Percentiles rank a stretch among this genome's conserved stretches.
Evolutionary conservation across 1,284 basidiomycete species (phyloP).

Genomic region (Mycosarcoma maydis): DNA sequence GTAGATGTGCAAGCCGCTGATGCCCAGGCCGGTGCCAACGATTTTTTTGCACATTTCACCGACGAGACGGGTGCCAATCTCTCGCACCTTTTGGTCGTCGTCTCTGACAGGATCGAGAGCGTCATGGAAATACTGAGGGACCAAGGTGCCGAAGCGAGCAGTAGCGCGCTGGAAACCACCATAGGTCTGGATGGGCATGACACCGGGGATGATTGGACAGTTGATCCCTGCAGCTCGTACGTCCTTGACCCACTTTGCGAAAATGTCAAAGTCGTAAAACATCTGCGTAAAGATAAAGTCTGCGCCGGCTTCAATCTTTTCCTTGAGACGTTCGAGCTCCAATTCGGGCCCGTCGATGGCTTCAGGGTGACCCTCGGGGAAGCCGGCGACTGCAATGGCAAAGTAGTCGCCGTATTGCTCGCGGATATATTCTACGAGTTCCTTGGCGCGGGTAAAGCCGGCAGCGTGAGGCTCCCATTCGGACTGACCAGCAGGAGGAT

Average conservation of each 20-base stretch:
- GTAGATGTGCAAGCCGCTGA: conserved; percentile 66
- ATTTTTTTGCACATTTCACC: conserved; percentile 66
- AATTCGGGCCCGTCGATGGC: conserved; percentile 67
- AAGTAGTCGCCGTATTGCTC: conserved; percentile 65
- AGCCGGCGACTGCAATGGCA: conserved; percentile 65
- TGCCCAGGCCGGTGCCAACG: conserved; percentile 54
- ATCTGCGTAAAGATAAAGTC: conserved; percentile 94
- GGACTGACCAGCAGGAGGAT: conserved; percentile 40
- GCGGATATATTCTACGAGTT: conserved; percentile 65
- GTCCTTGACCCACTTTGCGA: conserved; percentile 83
- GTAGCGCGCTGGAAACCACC: conserved; percentile 94
- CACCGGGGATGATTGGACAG: conserved; percentile 91
- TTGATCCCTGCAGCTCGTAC: conserved; percentile 75
- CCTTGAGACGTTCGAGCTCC: conserved; percentile 86
- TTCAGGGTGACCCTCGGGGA: conserved; percentile 74
- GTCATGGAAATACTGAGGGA: conserved; percentile 83
- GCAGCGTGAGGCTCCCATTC: conserved; percentile 70
- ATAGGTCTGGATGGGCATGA: conserved; percentile 98
- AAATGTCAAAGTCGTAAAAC: conserved; percentile 90
- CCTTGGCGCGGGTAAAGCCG: conserved; percentile 61
- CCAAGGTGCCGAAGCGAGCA: conserved; percentile 82
- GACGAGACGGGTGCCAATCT: conserved; percentile 56
- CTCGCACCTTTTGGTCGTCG: conserved; percentile 64
- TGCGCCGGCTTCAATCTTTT: conserved; percentile 85
- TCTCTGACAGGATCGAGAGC: conserved; percentile 87